Percentiles rank a stretch among this genome's conserved stretches.
These are phyloP conservation scores for Arthrobotrys sinensis DNA, from an alignment of 2,329 filamentous ascomycete species.

Conservation along the genomic window DNA sequence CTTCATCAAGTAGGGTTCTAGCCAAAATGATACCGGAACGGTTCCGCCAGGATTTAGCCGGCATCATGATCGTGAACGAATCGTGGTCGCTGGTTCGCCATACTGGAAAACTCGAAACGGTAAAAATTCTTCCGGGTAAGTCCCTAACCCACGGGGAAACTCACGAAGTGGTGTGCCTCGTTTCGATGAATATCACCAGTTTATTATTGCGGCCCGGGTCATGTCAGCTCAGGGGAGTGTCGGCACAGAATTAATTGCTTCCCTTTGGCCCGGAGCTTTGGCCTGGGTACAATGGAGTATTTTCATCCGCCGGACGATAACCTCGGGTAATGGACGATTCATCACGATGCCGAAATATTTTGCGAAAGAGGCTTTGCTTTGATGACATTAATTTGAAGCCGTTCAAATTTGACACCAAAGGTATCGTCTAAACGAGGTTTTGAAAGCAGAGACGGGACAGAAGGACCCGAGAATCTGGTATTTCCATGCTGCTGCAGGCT, in stretches of 20 bases:
- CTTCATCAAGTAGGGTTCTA: slow-evolving; percentile 30
- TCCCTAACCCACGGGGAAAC: slow-evolving; percentile 27
- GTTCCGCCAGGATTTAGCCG: slow-evolving; percentile 60
- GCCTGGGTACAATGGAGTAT: slow-evolving; percentile 29
- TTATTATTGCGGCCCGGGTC: slow-evolving; percentile 32
- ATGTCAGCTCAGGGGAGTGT: slow-evolving; percentile 9
- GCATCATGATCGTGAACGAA: slow-evolving; percentile 40
- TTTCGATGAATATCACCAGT: slow-evolving; percentile 41
- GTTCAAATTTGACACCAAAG: slow-evolving; percentile 35
- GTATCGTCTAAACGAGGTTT: slow-evolving; percentile 27
- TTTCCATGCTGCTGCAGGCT: slow-evolving; percentile 43
- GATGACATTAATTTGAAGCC: slow-evolving; percentile 29
- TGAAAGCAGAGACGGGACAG: slow-evolving; percentile 26
- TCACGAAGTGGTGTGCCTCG: slow-evolving; percentile 24
- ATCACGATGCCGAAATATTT: slow-evolving; percentile 26
- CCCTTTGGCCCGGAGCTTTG: slow-evolving; percentile 46
- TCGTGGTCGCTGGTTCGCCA: slow-evolving; percentile 8
- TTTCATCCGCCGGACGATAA: slow-evolving; percentile 41
- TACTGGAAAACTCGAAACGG: slow-evolving; percentile 35
- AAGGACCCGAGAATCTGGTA: slow-evolving; percentile 52
- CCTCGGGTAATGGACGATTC: slow-evolving; percentile 41
- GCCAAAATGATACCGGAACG: slow-evolving; percentile 52
- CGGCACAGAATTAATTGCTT: slow-evolving; percentile 5
- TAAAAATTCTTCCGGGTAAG: slow-evolving; percentile 51
- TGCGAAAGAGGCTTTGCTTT: slow-evolving; percentile 27